These are phyloP conservation scores for Phenoliferia sp. DNA, from an alignment of 1,284 basidiomycete species.

Conservation along the genomic window DNA sequence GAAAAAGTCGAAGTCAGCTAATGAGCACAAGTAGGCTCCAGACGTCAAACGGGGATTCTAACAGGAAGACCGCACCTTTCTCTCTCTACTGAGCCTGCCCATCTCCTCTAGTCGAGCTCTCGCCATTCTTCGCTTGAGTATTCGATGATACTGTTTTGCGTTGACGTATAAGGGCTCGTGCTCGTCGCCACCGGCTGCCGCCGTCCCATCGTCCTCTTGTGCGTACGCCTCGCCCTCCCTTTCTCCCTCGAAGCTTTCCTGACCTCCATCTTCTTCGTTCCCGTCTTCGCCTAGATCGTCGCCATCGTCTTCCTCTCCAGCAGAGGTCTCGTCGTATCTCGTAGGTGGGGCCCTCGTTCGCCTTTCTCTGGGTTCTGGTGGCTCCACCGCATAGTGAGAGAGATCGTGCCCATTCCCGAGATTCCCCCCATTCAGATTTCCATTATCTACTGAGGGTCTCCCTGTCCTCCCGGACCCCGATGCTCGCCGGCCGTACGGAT, in stretches of 20 bases:
- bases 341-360: background rate
- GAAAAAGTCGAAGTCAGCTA: background rate
- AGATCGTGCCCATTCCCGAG: background rate
- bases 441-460: no score
- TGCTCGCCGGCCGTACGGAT: background rate
- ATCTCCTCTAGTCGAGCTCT: slow-evolving; percentile 84
- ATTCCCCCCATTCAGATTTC: background rate
- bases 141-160: slow-evolving; percentile 95
- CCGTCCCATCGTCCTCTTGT: background rate
- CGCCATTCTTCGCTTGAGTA: slow-evolving; percentile 83
- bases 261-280: background rate
- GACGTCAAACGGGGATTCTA: background rate
- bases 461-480: background rate
- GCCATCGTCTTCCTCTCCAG: background rate
- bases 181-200: slow-evolving; percentile 47
- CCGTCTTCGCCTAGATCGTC: background rate
- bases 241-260: background rate
- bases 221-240: background rate
- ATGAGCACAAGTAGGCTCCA: background rate
- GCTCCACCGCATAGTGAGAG: background rate
- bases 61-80: slow-evolving; percentile 61
- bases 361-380: background rate
- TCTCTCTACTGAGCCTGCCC: slow-evolving; percentile 78
- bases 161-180: slow-evolving; percentile 96
- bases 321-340: background rate